phyloP scores from a whole-genome alignment of 2,329 filamentous ascomycete species.

The Mycosphaerella sp. region DNA sequence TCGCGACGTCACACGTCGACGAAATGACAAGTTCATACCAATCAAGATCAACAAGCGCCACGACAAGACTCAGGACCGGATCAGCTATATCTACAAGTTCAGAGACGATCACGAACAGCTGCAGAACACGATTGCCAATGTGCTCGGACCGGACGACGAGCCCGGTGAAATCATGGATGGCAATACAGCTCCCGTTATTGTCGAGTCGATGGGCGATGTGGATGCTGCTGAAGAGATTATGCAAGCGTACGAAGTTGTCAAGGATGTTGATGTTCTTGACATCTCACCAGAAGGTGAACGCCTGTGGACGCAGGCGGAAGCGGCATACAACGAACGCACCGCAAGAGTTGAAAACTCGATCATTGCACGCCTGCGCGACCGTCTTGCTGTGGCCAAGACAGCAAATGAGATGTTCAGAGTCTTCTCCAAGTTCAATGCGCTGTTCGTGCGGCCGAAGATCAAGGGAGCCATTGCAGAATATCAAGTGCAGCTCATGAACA shows the following conservation, averaged over 20 bases:
- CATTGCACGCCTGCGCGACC: conserved; percentile 86
- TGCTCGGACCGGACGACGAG: conserved; percentile 63
- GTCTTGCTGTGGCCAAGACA: conserved; percentile 89
- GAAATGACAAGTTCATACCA: conserved; percentile 96
- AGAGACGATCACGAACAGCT: conserved; percentile 96
- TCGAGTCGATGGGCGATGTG: conserved; percentile 94
- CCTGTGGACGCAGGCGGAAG: conserved; percentile 88
- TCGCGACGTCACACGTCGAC: conserved; percentile 83
- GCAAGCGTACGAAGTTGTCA: conserved; percentile 87
- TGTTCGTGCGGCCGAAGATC: conserved; percentile 98
- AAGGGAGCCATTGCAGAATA: conserved; percentile 96
- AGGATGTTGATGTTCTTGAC: conserved; percentile 91
- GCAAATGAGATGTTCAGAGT: conserved; percentile 99
- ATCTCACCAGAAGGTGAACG: conserved; percentile 85
- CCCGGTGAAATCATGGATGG: conserved; percentile 52
- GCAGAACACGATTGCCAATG: conserved; percentile 90
- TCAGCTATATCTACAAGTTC: conserved; percentile 93
- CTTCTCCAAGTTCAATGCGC: conserved; percentile 98
- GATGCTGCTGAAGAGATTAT: conserved; percentile 95
- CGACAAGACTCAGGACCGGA: conserved; percentile 76
- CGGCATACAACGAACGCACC: conserved; percentile 94
- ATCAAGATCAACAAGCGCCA: conserved; percentile 93
- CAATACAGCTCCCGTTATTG: conserved; percentile 60
- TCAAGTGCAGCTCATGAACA: conserved; percentile 95
- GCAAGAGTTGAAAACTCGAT: conserved; percentile 98